Evolutionary conservation across 768 basidiomycete species (phyloP).

Genomic region (Leccinum aurantiacum): DNA sequence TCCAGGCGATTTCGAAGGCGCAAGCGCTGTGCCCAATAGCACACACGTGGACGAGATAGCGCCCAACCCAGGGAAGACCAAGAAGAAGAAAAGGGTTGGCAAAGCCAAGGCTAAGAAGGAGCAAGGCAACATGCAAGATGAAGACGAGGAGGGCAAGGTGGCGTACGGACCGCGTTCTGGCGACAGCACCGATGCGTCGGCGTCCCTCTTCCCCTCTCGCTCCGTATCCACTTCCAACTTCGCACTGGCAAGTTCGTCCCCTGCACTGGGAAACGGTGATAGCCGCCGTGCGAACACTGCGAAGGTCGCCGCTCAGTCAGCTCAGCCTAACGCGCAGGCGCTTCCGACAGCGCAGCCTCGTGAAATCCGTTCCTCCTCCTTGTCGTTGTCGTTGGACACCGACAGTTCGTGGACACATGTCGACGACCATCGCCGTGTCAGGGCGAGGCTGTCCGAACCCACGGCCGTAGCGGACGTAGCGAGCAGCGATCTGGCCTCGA

Average conservation of each 20-base stretch:
- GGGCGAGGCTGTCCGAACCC: slow-evolving; percentile 6
- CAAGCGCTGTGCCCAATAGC: not conserved
- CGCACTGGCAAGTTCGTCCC: not conserved
- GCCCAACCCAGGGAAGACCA: slow-evolving; percentile 33
- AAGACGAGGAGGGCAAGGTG: slow-evolving; percentile 17
- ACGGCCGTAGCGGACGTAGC: slow-evolving; percentile 36
- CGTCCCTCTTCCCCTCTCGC: slow-evolving; percentile 2
- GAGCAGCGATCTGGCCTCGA: slow-evolving; percentile 54
- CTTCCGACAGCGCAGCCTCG: slow-evolving; percentile 27
- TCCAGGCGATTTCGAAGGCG: slow-evolving; percentile 18
- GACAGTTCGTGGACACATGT: slow-evolving; percentile 75
- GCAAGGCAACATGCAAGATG: not conserved
- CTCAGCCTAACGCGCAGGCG: not conserved
- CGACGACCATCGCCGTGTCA: slow-evolving; percentile 38
- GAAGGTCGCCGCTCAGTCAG: not conserved
- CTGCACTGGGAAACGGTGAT: slow-evolving; percentile 1
- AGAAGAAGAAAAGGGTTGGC: slow-evolving; percentile 36
- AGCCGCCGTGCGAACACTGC: slow-evolving; percentile 1
- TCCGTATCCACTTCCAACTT: not conserved
- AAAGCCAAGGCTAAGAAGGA: slow-evolving; percentile 1
- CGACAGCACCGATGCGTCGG: slow-evolving; percentile 22
- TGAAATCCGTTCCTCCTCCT: slow-evolving; percentile 16
- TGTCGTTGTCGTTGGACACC: slow-evolving; percentile 37
- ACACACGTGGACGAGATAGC: not conserved
- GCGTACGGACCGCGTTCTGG: slow-evolving; percentile 7